phyloP scores from a whole-genome alignment of 306 rosid genomes.

The Trifolium repens region DNA sequence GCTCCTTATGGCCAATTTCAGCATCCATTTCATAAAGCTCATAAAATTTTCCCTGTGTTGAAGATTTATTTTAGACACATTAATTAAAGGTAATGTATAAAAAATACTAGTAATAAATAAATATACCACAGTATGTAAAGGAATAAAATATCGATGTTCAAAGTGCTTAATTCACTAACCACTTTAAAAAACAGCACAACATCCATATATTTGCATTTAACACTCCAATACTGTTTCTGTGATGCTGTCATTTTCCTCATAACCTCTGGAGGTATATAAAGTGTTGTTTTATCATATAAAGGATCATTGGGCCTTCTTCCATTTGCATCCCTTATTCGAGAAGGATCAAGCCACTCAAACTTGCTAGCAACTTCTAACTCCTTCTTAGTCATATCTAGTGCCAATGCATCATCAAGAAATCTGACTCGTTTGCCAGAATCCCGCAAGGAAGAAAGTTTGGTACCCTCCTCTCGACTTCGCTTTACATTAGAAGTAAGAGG shows the following conservation, averaged over 20 bases:
- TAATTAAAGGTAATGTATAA: slow-evolving; percentile 30
- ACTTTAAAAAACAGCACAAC: slow-evolving; percentile 88
- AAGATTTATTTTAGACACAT: slow-evolving; percentile 31
- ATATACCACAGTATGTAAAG: not conserved
- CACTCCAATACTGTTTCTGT: slow-evolving; percentile 91
- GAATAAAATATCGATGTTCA: slow-evolving; percentile 29
- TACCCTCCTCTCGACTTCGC: slow-evolving; percentile 61
- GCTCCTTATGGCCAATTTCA: slow-evolving; percentile 98
- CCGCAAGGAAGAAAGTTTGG: slow-evolving; percentile 48
- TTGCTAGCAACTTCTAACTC: slow-evolving; percentile 66
- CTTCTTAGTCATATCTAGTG: slow-evolving; percentile 46
- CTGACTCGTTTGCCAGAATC: slow-evolving; percentile 69
- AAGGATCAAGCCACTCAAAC: slow-evolving; percentile 94
- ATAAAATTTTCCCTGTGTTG: slow-evolving; percentile 84
- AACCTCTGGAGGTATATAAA: slow-evolving; percentile 79
- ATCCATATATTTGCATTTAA: slow-evolving; percentile 94
- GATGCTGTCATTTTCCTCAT: slow-evolving; percentile 87
- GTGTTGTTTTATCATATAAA: slow-evolving; percentile 70
- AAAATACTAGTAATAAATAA: not conserved
- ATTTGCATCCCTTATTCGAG: slow-evolving; percentile 77
- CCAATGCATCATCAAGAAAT: slow-evolving; percentile 58
- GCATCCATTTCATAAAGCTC: slow-evolving; percentile 98
- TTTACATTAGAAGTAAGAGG: slow-evolving; percentile 63
- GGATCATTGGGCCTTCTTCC: slow-evolving; percentile 72
- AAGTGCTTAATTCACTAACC: slow-evolving; percentile 63